Conservation (phyloP, 2,329 filamentous ascomycete species). For the Gyromitra esculenta region DNA sequence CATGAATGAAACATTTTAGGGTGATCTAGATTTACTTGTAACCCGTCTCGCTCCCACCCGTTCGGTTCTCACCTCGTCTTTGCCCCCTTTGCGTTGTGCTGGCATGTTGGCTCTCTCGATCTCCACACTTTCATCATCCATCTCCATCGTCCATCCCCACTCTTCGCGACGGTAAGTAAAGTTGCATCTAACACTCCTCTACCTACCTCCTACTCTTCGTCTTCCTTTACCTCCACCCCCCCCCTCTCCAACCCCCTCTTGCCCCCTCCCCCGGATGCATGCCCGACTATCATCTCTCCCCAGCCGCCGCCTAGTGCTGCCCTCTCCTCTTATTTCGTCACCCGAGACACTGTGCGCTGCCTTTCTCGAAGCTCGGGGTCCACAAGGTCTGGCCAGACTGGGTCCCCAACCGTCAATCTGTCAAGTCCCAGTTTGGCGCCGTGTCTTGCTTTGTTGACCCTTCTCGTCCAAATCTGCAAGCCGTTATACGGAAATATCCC, state of each 20-base stretch:
- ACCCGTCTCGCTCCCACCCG: constrained; percentile 52
- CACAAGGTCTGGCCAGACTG: constrained; percentile 51
- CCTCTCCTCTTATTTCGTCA: constrained; percentile 54
- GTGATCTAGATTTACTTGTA: constrained; percentile 54
- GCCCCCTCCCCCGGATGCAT: constrained; percentile 42
- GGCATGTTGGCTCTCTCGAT: constrained; percentile 53
- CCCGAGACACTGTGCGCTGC: constrained; percentile 54
- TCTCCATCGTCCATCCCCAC: constrained; percentile 50
- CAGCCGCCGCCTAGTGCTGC: constrained; percentile 52
- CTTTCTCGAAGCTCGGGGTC: constrained; percentile 54
- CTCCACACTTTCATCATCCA: constrained; percentile 47
- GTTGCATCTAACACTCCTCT: constrained; percentile 44
- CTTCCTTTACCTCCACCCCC: constrained; percentile 13
- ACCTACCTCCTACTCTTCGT: constrained; percentile 36
- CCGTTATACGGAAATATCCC: constrained; percentile 54
- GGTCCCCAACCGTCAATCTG: constrained; percentile 53
- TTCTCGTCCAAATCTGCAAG: constrained; percentile 54
- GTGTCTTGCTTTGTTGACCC: constrained; percentile 51
- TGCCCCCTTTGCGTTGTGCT: constrained; percentile 52
- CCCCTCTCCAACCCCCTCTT: constrained; percentile 18
- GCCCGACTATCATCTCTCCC: constrained; percentile 44
- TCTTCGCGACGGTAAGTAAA: constrained; percentile 36
- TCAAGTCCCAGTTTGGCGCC: constrained; percentile 54
- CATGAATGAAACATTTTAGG: constrained; percentile 51
- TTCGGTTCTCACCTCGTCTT: constrained; percentile 44